A percentile compares a stretch with the other conserved stretches of the same genome.
These are phyloP conservation scores for Alternaria sp. DNA, from an alignment of 2,329 filamentous ascomycete genomes.

Conservation along the genomic window DNA sequence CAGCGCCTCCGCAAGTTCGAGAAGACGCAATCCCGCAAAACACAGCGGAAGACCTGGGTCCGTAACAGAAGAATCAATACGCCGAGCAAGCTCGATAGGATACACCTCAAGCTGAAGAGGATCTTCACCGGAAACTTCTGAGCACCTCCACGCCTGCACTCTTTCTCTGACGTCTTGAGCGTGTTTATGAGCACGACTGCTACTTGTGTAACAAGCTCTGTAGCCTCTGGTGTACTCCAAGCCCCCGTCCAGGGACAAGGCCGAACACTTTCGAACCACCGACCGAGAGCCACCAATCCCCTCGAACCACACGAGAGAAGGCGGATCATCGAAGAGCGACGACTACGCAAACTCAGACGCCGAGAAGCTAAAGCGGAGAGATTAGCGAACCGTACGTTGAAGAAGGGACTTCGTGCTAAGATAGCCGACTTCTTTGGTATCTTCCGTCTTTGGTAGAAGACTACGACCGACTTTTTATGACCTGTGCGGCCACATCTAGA, in stretches of 20 bases:
- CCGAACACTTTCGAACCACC: neutral
- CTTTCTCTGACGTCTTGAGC: neutral
- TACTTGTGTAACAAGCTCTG: neutral
- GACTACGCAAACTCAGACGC: neutral
- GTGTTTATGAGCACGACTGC: slow-evolving; percentile 8
- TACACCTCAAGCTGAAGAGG: slow-evolving; percentile 2
- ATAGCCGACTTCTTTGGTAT: neutral
- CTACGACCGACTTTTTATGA: neutral
- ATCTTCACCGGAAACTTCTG: neutral
- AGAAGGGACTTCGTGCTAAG: neutral
- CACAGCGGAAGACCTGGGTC: neutral
- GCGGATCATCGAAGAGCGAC: slow-evolving; percentile 1
- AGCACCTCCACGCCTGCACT: neutral
- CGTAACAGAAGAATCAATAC: neutral
- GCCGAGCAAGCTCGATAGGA: neutral
- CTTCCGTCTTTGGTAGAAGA: neutral
- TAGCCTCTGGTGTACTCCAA: neutral
- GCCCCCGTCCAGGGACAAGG: neutral
- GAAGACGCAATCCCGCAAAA: neutral
- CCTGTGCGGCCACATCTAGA: neutral
- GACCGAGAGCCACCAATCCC: neutral
- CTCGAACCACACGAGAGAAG: neutral
- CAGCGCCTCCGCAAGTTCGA: slow-evolving; percentile 13
- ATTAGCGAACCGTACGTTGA: neutral
- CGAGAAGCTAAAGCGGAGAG: neutral